Evolutionary conservation across 1,284 basidiomycete genomes (phyloP).

Genomic region (Fistulinella staudtii): DNA sequence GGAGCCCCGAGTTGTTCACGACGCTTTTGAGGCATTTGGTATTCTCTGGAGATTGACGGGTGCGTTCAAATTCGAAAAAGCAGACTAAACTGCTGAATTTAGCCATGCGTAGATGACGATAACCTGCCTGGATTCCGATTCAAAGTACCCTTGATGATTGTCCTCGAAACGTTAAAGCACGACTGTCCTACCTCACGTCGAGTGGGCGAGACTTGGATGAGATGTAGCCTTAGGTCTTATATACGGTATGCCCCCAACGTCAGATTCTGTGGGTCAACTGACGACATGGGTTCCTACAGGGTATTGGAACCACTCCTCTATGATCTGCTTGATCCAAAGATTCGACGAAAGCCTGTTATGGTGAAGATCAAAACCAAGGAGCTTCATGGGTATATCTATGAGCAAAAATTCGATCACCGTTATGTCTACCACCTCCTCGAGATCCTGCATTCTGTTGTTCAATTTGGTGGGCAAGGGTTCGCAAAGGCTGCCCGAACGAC

Average conservation of each 20-base stretch:
- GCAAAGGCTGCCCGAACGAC: conserved; percentile 63
- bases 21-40: conserved; percentile 85
- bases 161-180: conserved; percentile 79
- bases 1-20: conserved; percentile 46
- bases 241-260: conserved; percentile 55
- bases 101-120: conserved; percentile 62
- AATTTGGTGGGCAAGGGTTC: conserved; percentile 88
- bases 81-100: conserved; percentile 4
- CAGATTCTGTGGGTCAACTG: conserved; percentile 2
- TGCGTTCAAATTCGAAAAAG: conserved; percentile 32
- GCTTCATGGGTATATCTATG: conserved; percentile 64
- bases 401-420: conserved; percentile 74
- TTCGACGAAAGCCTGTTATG: conserved; percentile 49
- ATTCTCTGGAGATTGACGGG: conserved; percentile 89
- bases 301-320: conserved; percentile 84
- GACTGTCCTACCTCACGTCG: conserved; percentile 72
- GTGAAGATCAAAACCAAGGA: conserved; percentile 62
- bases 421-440: conserved; percentile 70
- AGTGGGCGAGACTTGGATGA: conserved; percentile 92
- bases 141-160: conserved; percentile 81
- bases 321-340: conserved; percentile 69
- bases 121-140: conserved; percentile 77
- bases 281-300: conserved; percentile 38
- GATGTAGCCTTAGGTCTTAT: conserved; percentile 88
- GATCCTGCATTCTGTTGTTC: conserved; percentile 72